Evolutionary conservation across 1,139 yeast genomes (phyloP), one percentile per base, ranked within the genome.

Genomic region (Suhomyces bribrorum): DNA sequence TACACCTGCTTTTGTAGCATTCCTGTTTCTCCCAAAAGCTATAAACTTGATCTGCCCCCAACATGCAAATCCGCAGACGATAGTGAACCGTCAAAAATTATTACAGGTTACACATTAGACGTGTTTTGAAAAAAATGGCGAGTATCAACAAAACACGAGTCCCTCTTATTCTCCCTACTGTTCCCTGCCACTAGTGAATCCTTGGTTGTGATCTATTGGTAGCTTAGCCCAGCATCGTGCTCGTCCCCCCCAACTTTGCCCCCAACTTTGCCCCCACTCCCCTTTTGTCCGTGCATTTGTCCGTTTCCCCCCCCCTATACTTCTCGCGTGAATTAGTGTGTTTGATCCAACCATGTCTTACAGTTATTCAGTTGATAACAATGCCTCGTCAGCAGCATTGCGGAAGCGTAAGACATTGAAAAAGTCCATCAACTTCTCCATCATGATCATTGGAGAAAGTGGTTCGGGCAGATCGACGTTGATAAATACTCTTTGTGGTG

Each of bases 401-500:
- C 74, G 86, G 41, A 77, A 77, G 56, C 70, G 79, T 36, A 80
- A 79, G 59, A 77, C 79, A 37, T 64, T 79, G 43, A 76, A 73
- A 54, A 75, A 73, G 44, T 75, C 81, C 20, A 72, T 77, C 48
- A 64, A 67, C 43, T 78, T 79, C 54, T 78, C 79, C 26, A 50
- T 78, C 36, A 75, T 81, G 79, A 66, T 80, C 32, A 75, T 77
- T 43, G 86, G 86, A 15, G 79, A 76, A 52, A 61, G 75, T 45
- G 86, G 86, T 7, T 62, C 73, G 13, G 87, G 87, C 2, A 74
- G 84, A 50, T 72, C 83, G 6, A 79, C 84, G 2, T 77, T 81
- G 44, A 70, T 81, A 45, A 79, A 81, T 55, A 77, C 83, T 9
- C 68, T 85, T 41, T 90, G 97, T 66, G 96, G 95, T 32, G 95